Conservation (phyloP, 2,329 filamentous ascomycete species). For the Ascochyta fabae region DNA sequence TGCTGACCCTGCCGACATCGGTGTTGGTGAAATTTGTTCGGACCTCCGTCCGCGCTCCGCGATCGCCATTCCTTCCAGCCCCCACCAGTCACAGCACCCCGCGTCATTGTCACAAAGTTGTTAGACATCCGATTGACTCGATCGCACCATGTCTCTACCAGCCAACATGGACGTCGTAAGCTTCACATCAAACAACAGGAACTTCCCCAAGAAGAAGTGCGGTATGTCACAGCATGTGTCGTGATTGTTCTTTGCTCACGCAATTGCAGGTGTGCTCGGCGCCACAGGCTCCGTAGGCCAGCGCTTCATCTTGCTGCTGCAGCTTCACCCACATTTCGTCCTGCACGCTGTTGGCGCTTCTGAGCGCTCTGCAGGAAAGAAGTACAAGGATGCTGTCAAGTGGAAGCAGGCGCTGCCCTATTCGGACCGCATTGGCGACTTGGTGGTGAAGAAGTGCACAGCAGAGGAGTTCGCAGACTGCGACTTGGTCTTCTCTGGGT, state of each 20-base stretch:
- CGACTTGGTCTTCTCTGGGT: slow-evolving; percentile 89
- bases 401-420: slow-evolving; percentile 94
- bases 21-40: slow-evolving; percentile 12
- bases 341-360: slow-evolving; percentile 91
- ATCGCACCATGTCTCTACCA: slow-evolving; percentile 20
- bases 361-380: slow-evolving; percentile 86
- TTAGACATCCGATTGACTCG: slow-evolving; percentile 32
- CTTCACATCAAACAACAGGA: slow-evolving; percentile 47
- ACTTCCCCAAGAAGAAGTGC: slow-evolving; percentile 61
- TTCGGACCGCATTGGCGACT: slow-evolving; percentile 73
- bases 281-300: slow-evolving; percentile 94
- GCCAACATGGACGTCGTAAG: slow-evolving; percentile 53
- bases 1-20: slow-evolving; percentile 1
- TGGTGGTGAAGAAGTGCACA: slow-evolving; percentile 85
- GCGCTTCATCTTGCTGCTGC: slow-evolving; percentile 91
- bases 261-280: slow-evolving; percentile 70
- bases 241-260: slow-evolving; percentile 17
- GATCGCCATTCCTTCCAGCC: slow-evolving; percentile 32
- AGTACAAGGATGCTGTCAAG: slow-evolving; percentile 89
- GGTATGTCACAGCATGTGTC: slow-evolving; percentile 54
- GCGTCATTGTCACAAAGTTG: slow-evolving; percentile 32
- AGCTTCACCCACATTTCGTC: slow-evolving; percentile 83
- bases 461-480: slow-evolving; percentile 85
- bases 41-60: slow-evolving; percentile 26
- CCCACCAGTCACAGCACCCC: slow-evolving; percentile 25